These are phyloP conservation scores for Starmera dryadoides DNA, from an alignment of 805 yeast genomes.

Conservation along the genomic window DNA sequence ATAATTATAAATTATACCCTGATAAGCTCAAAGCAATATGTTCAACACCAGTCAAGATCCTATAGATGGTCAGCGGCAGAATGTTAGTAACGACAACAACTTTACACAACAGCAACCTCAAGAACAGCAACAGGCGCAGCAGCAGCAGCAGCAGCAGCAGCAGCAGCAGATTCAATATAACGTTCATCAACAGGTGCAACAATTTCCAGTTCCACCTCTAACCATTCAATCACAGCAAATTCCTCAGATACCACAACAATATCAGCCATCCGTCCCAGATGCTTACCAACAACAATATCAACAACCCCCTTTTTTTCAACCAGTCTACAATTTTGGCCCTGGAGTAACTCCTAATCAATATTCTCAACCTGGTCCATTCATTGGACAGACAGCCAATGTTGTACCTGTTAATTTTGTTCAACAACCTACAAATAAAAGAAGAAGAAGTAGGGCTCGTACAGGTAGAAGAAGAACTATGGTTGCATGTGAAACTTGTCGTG, in stretches of 20 bases:
- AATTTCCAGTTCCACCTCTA: neutral
- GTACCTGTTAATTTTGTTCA: neutral
- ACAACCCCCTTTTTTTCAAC: neutral
- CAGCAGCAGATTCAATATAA: neutral
- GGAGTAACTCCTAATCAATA: too few relatives aligned
- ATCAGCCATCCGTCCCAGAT: neutral
- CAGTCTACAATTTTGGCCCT: neutral
- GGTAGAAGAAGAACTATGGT: slow-evolving; percentile 12
- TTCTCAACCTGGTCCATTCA: too few relatives aligned
- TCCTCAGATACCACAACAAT: neutral
- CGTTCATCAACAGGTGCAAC: neutral
- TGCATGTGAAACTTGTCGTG: slow-evolving; percentile 36
- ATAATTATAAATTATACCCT: too few relatives aligned
- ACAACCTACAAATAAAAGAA: neutral
- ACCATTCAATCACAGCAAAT: neutral
- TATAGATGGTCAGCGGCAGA: too few relatives aligned
- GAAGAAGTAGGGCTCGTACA: slow-evolving; percentile 1
- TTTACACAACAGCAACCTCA: too few relatives aligned
- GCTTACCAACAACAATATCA: neutral
- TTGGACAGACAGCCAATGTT: too few relatives aligned
- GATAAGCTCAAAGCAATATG: too few relatives aligned
- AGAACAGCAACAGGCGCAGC: too few relatives aligned
- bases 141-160: neutral
- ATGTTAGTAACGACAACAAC: too few relatives aligned
- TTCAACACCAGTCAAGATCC: too few relatives aligned